A percentile compares a stretch with the other conserved stretches of the same genome.
Evolutionary conservation across 1,284 basidiomycete species (phyloP).

Genomic region (Apiotrichum akiyoshidainum): DNA sequence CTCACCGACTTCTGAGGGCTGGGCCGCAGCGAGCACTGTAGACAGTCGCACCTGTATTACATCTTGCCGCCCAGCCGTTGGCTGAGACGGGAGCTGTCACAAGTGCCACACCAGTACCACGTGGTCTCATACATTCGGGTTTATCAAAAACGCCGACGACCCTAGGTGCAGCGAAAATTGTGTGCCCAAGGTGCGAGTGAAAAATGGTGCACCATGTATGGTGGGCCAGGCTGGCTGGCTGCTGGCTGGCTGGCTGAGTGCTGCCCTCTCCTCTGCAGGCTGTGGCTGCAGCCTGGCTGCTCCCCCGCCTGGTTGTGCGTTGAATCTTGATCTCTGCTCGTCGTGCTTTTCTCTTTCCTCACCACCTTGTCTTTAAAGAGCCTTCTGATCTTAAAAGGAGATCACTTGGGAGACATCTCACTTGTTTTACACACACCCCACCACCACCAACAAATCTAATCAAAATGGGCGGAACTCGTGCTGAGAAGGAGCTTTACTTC

Average conservation of each 20-base stretch:
- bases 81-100: background rate
- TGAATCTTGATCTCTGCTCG: slow-evolving; percentile 2
- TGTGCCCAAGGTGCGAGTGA: too few relatives aligned
- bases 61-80: background rate
- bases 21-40: background rate
- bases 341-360: slow-evolving; percentile 16
- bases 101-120: background rate
- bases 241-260: too few relatives aligned
- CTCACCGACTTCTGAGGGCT: too few relatives aligned
- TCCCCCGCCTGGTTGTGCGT: background rate
- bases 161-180: too few relatives aligned
- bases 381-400: slow-evolving; percentile 48
- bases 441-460: slow-evolving; percentile 27
- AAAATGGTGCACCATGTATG: too few relatives aligned
- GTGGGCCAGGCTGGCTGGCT: too few relatives aligned
- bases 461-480: slow-evolving; percentile 86
- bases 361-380: slow-evolving; percentile 50
- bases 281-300: slow-evolving; percentile 1
- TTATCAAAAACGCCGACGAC: background rate
- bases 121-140: background rate
- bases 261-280: too few relatives aligned
- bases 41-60: background rate
- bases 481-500: slow-evolving; percentile 93
- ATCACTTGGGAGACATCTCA: slow-evolving; percentile 50
- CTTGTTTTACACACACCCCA: slow-evolving; percentile 14